Percentiles rank a stretch among this genome's conserved stretches.
phyloP scores from a whole-genome alignment of 805 yeast genomes.

The Ogataea methanolica region DNA sequence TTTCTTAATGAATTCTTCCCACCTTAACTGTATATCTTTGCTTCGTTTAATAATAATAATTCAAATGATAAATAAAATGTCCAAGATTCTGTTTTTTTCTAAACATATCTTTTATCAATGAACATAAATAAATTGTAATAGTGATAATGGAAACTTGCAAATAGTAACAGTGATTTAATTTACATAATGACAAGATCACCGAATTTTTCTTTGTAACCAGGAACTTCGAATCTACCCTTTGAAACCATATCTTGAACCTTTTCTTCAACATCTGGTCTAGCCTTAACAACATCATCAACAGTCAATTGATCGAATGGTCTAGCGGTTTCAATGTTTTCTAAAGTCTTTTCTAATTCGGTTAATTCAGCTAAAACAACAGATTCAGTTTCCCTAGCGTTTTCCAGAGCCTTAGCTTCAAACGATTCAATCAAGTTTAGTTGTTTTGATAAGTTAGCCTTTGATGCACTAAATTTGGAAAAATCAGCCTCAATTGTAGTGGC shows the following conservation, averaged over 20 bases:
- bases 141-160: conserved; percentile 4
- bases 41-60: too few species aligned
- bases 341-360: conserved; percentile 77
- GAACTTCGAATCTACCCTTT: conserved; percentile 97
- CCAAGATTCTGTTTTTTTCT: too few species aligned
- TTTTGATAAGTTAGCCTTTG: conserved; percentile 78
- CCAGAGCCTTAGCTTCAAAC: conserved; percentile 92
- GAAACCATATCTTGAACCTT: conserved; percentile 92
- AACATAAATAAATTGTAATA: not conserved
- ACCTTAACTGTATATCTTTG: too few species aligned
- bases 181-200: conserved; percentile 94
- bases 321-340: conserved; percentile 91
- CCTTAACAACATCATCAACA: conserved; percentile 89
- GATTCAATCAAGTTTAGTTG: conserved; percentile 89
- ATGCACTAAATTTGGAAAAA: conserved; percentile 73
- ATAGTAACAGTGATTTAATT: conserved; percentile 6
- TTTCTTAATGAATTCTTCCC: not conserved
- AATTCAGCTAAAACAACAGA: conserved; percentile 82
- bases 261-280: conserved; percentile 96
- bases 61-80: too few species aligned
- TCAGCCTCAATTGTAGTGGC: conserved; percentile 78
- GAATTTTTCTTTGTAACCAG: conserved; percentile 97
- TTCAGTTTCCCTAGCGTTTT: conserved; percentile 93
- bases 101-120: too few species aligned
- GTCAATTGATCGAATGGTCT: conserved; percentile 98